Conservation (phyloP, 495 filamentous ascomycete species). For the Penicillium mononematosum region DNA sequence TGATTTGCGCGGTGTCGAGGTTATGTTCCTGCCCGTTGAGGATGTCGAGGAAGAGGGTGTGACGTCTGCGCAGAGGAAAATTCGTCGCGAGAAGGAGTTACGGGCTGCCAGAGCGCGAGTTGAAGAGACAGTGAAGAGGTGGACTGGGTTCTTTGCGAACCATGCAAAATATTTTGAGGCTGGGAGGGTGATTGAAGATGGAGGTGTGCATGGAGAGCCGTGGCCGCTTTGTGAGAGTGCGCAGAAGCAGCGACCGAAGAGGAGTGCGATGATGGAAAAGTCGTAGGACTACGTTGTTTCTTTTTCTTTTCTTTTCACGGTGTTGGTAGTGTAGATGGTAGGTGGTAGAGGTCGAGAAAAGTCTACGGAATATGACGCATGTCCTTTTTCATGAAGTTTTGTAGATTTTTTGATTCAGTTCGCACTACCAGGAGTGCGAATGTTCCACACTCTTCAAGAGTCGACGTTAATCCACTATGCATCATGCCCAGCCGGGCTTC, state of each 20-base stretch:
- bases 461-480: conserved; percentile 37
- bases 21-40: conserved; percentile 80
- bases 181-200: conserved; percentile 54
- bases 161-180: conserved; percentile 72
- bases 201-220: conserved; percentile 30
- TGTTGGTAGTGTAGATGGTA: neutral
- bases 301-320: neutral
- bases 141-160: conserved; percentile 70
- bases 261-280: conserved; percentile 27
- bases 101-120: conserved; percentile 44
- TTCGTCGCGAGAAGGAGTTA: conserved; percentile 53
- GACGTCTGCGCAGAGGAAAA: conserved; percentile 54
- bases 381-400: conserved; percentile 28
- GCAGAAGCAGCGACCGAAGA: conserved; percentile 41
- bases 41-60: conserved; percentile 52
- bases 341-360: conserved; percentile 1
- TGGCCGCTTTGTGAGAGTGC: conserved; percentile 51
- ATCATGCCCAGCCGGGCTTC: conserved; percentile 45
- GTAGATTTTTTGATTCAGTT: conserved; percentile 37
- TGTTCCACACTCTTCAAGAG: conserved; percentile 35
- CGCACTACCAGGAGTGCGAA: conserved; percentile 36
- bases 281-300: conserved; percentile 8
- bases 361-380: conserved; percentile 7
- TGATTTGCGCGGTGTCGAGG: conserved; percentile 83
- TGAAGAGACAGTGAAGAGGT: conserved; percentile 43